Base-by-base conservation (phyloP, 1,284 basidiomycete genomes). In the Porodaedalea pini region DNA sequence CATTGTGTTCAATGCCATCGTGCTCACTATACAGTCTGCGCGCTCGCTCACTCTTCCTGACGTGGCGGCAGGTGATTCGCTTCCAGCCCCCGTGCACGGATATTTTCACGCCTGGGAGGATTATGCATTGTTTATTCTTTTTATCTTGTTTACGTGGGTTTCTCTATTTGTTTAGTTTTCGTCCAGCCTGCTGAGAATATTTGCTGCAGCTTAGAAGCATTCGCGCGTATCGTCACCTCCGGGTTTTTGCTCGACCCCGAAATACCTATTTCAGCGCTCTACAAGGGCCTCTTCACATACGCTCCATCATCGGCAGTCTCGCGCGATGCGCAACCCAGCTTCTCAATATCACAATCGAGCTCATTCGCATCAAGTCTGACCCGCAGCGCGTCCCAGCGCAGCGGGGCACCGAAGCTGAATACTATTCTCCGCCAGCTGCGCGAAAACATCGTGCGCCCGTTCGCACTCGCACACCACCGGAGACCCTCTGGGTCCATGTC, bases 41-140 rank as follows among this genome's bases (percentile, higher is more conserved):
- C 75, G 71, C 61, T 74, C 80, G 1, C 64, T 80, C 41, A 78
- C 80, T 2, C 71, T 86, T 4, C 69, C 78, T 2, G 71, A 70
- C 59, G 11, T 37, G 21, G 27, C 51, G 8, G 32, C 47, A 8
- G 43, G 31, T 34, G 71, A 59, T 60, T 74, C 68, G 63, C 82
- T 67, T 69, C 82, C 78, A 52, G 71, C 60, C 65, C 78, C 11
- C 54, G 70, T 64, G 59, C 70, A 71, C 34, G 92, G 91, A 4
- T 98, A 90, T 73, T 97, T 98, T 72, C 85, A 88, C 58, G 66
- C 73, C 11, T 96, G 94, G 92, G 89, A 94, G 65, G 94, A 98
- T 70, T 87, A 84, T 66, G 85, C 80, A 19, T 75, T 98, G 17
- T 91, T 98, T 68, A 80, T 67, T 32, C 74, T 98, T 57, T 98